Conservation (phyloP, 192 early-diverging fungal genomes). For the Coemansia sp. region DNA sequence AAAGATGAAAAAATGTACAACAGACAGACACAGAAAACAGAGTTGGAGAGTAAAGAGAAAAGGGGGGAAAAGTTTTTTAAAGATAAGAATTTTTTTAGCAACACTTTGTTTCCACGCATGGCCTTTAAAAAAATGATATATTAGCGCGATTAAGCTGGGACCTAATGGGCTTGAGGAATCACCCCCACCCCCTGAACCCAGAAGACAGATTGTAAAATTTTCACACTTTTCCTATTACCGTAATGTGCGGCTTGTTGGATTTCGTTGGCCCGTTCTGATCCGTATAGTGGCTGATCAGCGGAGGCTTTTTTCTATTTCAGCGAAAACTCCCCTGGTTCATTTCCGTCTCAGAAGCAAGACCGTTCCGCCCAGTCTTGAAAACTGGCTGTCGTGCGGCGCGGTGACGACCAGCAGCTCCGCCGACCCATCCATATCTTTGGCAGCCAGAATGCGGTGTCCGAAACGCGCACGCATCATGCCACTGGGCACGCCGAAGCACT, state of each 20-base stretch:
- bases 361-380: conserved; percentile 39
- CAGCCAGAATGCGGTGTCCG: conserved; percentile 22
- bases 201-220: too few relatives aligned
- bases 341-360: conserved; percentile 18
- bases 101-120: too few relatives aligned
- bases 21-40: neutral
- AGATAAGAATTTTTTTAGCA: too few relatives aligned
- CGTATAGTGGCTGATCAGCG: neutral
- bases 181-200: neutral
- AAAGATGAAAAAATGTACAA: neutral
- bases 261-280: neutral
- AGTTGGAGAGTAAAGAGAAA: neutral
- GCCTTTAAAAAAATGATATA: too few relatives aligned
- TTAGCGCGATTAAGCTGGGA: too few relatives aligned
- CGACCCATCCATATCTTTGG: neutral
- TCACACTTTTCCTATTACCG: too few relatives aligned
- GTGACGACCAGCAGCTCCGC: conserved; percentile 27
- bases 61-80: too few relatives aligned
- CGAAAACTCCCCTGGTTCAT: neutral
- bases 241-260: too few relatives aligned
- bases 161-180: too few relatives aligned
- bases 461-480: conserved; percentile 25
- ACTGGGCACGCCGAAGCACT: conserved; percentile 26
- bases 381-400: conserved; percentile 50
- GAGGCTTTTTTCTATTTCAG: neutral